phyloP scores from a whole-genome alignment of 1,284 basidiomycete species.

The Ganoderma lucidum region DNA sequence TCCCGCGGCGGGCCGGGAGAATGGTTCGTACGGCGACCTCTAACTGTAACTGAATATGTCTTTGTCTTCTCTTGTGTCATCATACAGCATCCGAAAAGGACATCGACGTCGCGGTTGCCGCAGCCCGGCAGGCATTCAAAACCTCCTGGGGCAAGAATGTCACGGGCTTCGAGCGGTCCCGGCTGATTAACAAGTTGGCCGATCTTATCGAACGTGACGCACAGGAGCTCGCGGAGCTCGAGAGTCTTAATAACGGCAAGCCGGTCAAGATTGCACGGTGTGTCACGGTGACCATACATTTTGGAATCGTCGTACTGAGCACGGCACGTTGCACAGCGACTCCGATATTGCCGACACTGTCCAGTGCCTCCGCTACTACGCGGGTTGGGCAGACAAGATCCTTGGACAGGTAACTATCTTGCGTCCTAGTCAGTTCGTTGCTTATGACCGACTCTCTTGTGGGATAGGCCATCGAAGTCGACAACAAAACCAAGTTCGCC shows the following conservation, averaged over 20 bases:
- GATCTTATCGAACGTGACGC: conserved; percentile 91
- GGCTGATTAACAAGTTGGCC: conserved; percentile 85
- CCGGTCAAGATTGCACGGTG: conserved; percentile 80
- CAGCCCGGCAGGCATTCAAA: conserved; percentile 86
- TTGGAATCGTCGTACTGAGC: not conserved
- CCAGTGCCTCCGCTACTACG: conserved; percentile 85
- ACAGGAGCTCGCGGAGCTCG: conserved; percentile 80
- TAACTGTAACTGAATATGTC: not conserved
- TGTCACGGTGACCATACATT: conserved; percentile 5
- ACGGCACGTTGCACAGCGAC: conserved; percentile 60
- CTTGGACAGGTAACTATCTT: conserved; percentile 50
- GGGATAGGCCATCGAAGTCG: conserved; percentile 78
- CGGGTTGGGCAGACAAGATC: conserved; percentile 70
- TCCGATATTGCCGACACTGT: conserved; percentile 88
- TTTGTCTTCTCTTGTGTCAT: not conserved
- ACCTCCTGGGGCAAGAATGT: conserved; percentile 92
- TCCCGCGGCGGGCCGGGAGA: not conserved
- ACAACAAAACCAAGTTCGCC: conserved; percentile 81
- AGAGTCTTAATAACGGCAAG: conserved; percentile 87
- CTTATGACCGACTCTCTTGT: not conserved
- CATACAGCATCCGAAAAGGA: conserved; percentile 74
- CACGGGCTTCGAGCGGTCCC: conserved; percentile 82
- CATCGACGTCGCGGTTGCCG: conserved; percentile 84
- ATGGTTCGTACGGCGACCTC: not conserved
- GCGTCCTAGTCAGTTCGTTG: not conserved